phyloP scores from a whole-genome alignment of 1,284 basidiomycete genomes.

The Boletus semigastroideus region DNA sequence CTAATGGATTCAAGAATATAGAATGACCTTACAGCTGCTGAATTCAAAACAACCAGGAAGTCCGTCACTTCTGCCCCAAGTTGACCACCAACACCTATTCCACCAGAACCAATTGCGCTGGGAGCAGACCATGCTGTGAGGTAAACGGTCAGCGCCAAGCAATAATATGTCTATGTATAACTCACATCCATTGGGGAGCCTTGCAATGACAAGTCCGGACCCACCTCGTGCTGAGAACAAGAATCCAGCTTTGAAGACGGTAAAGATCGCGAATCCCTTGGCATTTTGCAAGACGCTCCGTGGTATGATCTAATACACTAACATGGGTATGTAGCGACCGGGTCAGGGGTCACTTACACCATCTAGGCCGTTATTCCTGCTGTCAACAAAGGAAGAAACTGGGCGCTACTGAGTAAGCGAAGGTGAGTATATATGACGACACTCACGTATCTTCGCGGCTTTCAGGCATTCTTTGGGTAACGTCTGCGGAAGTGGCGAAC shows the following conservation, averaged over 20 bases:
- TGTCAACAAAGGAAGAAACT: conserved; percentile 76
- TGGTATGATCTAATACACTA: conserved; percentile 54
- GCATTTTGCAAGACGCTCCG: conserved; percentile 69
- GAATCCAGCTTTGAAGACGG: conserved; percentile 77
- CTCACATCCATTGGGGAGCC: conserved; percentile 80
- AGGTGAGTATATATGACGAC: neutral
- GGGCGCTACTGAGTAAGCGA: conserved; percentile 14
- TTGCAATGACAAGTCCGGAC: conserved; percentile 90
- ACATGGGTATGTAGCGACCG: neutral
- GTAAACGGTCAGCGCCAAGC: neutral
- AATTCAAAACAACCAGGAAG: conserved; percentile 92
- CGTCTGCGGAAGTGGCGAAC: conserved; percentile 66
- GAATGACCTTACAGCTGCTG: conserved; percentile 56
- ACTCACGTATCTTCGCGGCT: conserved; percentile 72
- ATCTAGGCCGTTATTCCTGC: conserved; percentile 70
- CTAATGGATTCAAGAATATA: conserved; percentile 12
- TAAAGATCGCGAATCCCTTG: conserved; percentile 84
- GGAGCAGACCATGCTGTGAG: conserved; percentile 86
- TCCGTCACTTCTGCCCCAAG: conserved; percentile 90
- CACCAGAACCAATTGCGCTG: conserved; percentile 94
- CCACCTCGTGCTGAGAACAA: conserved; percentile 81
- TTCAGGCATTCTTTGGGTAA: conserved; percentile 74
- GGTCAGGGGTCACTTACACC: conserved; percentile 39
- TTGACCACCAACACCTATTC: conserved; percentile 86
- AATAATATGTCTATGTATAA: conserved; percentile 15